These are phyloP conservation scores for Sonneratia caseolaris DNA, from an alignment of 345 rosid species.

Conservation along the genomic window DNA sequence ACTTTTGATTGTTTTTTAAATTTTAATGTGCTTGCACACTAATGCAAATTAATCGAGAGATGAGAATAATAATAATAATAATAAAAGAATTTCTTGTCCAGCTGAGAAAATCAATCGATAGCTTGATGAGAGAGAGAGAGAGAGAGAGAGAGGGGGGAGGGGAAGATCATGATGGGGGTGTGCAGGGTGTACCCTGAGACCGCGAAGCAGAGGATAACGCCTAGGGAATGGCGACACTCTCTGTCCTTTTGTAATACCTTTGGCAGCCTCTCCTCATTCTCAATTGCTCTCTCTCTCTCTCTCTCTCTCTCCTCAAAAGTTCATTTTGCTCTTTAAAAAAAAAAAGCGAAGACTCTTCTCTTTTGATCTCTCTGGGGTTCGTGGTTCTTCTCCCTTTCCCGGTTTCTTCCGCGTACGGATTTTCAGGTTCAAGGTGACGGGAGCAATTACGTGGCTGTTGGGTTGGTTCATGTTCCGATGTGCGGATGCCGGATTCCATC, in stretches of 20 bases:
- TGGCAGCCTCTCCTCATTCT: neutral
- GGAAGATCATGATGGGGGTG: too few relatives aligned
- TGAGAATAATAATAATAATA: too few relatives aligned
- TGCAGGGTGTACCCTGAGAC: neutral
- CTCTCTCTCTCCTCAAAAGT: neutral
- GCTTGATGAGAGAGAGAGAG: too few relatives aligned
- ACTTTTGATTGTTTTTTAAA: too few relatives aligned
- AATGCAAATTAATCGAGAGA: too few relatives aligned
- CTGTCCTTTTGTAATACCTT: neutral
- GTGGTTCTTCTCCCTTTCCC: constrained; percentile 13
- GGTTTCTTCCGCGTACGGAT: neutral
- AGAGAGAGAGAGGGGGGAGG: too few relatives aligned
- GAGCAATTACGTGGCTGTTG: neutral
- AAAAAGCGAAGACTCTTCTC: neutral
- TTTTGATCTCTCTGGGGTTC: constrained; percentile 4
- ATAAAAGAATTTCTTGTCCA: too few relatives aligned
- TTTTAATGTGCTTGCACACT: too few relatives aligned
- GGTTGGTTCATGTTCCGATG: neutral
- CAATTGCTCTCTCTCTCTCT: neutral
- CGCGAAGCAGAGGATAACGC: constrained; percentile 2
- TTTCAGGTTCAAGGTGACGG: neutral
- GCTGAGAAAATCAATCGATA: too few relatives aligned
- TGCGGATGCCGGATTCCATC: neutral
- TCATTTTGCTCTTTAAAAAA: neutral
- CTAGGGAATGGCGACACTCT: neutral